Evolutionary conservation across 2,329 filamentous ascomycete species (phyloP), one percentile per base, ranked within the genome.

Genomic region (Aspergillus melleus): DNA sequence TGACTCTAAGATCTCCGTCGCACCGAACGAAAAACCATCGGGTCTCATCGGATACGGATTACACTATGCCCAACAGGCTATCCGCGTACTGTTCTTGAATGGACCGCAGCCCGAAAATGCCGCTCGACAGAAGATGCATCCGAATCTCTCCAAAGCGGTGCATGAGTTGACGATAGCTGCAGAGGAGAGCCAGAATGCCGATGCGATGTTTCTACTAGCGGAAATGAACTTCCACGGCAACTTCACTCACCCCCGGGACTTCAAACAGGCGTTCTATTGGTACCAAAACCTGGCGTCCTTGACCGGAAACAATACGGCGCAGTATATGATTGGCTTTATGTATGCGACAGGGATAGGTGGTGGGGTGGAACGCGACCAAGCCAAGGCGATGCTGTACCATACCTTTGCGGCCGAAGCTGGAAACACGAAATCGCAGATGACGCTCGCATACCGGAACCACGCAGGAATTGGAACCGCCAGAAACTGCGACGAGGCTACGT

Each of bases 171-270:
- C 85, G 67, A 76, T 82, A 54, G 86, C 87, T 36, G 86, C 86
- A 3, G 75, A 81, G 8, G 77, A 83, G 64, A 76, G 79, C 42
- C 74, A 80, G 61, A 77, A 81, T 58, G 84, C 91, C 2, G 93
- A 99, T 74, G 95, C 95, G 5, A 86, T 98, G 50, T 96, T 90
- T 71, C 81, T 96, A 16, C 83, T 99, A 24, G 95, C 91, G 19
- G 91, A 99, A 74, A 89, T 99, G 84, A 96, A 96, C 80, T 98
- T 98, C 77, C 92, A 95, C 70, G 95, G 95, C 73, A 97, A 98
- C 76, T 96, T 89, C 76, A 90, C 91, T 22, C 85, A 97, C 70
- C 93, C 94, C 1, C 85, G 89, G 64, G 88, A 97, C 72, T 92
- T 96, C 67, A 81, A 85, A 32, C 83, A 86, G 52, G 91, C 95